These are phyloP conservation scores for Serpula lacrymans DNA, from an alignment of 768 basidiomycete species.

Conservation along the genomic window DNA sequence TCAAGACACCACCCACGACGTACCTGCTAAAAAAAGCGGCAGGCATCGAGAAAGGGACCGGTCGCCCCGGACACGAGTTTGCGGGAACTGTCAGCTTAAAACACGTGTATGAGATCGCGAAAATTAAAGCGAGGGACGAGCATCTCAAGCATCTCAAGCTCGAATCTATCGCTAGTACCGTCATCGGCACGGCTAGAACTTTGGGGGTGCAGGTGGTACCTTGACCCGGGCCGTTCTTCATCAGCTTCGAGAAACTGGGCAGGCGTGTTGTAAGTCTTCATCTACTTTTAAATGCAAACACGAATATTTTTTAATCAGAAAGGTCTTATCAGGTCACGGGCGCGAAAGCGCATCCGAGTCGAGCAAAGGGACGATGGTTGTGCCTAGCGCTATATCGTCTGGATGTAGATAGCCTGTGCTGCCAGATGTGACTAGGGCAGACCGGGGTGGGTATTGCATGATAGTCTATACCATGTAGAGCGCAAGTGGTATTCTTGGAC, in stretches of 20 bases:
- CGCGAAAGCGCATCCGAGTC: too few relatives aligned
- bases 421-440: too few relatives aligned
- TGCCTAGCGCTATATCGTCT: too few relatives aligned
- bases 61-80: constrained; percentile 73
- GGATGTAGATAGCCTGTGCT: too few relatives aligned
- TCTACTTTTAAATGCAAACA: too few relatives aligned
- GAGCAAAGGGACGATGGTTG: too few relatives aligned
- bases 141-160: constrained; percentile 83
- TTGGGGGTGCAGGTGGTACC: constrained; percentile 89
- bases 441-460: too few relatives aligned
- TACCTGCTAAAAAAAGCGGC: constrained; percentile 91
- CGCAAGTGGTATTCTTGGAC: too few relatives aligned
- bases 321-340: too few relatives aligned
- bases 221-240: constrained; percentile 38
- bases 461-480: too few relatives aligned
- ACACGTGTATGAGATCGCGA: constrained; percentile 98
- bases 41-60: constrained; percentile 87
- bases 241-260: constrained; percentile 12
- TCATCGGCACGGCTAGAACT: constrained; percentile 85
- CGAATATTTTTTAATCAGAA: too few relatives aligned
- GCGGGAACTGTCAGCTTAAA: constrained; percentile 87
- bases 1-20: constrained; percentile 86
- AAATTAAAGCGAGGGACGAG: constrained; percentile 90
- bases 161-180: constrained; percentile 83
- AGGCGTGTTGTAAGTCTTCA: too few relatives aligned